Evolutionary conservation across 2,329 filamentous ascomycete species (phyloP).

Genomic region (Arthrobotrys conoides): DNA sequence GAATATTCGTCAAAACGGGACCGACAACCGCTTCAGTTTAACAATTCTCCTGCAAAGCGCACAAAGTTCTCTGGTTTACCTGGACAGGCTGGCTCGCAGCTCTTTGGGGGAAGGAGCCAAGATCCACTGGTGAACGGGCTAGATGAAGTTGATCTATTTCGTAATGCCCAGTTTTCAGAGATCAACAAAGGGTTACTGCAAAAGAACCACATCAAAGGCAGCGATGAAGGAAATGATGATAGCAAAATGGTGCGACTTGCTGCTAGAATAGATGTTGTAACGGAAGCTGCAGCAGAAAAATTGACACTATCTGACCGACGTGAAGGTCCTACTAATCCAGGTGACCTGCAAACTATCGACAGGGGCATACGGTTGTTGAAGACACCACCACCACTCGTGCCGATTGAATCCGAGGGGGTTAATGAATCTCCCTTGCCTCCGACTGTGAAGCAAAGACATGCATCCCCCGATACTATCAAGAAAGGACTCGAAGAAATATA

Average conservation of each 20-base stretch:
- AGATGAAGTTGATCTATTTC: neutral
- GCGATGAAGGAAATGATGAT: constrained; percentile 24
- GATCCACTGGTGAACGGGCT: neutral
- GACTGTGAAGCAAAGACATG: constrained; percentile 22
- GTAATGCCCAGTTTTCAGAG: neutral
- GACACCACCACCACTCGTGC: constrained; percentile 32
- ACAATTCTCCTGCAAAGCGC: constrained; percentile 38
- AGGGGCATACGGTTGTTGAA: constrained; percentile 23
- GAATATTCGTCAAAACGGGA: constrained; percentile 41
- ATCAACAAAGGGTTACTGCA: neutral
- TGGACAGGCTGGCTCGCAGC: neutral
- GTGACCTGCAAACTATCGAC: neutral
- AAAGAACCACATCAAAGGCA: constrained; percentile 38
- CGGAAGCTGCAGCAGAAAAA: constrained; percentile 10
- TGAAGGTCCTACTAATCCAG: neutral
- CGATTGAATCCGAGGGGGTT: constrained; percentile 14
- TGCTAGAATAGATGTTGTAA: neutral
- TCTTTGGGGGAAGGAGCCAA: neutral
- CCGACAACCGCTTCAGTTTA: constrained; percentile 1
- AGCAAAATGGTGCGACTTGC: neutral
- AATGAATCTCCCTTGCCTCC: constrained; percentile 44
- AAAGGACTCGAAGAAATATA: constrained; percentile 46
- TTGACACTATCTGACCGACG: neutral
- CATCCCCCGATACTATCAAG: constrained; percentile 39
- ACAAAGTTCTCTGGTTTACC: constrained; percentile 16